Evolutionary conservation across 2,329 filamentous ascomycete species (phyloP), one percentile per base, ranked within the genome.

Genomic region (Byssothecium circinans): DNA sequence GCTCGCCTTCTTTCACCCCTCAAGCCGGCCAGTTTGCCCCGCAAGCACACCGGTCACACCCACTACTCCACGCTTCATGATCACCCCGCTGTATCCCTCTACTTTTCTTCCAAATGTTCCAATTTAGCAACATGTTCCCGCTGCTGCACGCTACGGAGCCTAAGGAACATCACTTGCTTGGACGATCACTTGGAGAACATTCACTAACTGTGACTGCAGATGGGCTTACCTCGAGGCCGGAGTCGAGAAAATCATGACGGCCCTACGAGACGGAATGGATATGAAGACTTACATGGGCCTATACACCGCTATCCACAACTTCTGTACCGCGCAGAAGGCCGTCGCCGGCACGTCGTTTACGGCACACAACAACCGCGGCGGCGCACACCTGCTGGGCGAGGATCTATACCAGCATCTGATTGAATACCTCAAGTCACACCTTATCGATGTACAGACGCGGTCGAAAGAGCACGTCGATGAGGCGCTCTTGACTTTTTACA

Each of bases 221-320:
- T 99, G 94, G 94, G 78, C 80, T 49, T 97, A 95, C 72, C 80
- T 99, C 43, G 87, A 96, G 72, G 80, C 81, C 52, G 91, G 92
- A 56, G 91, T 99, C 59, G 85, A 90, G 57, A 89, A 87, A 69
- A 95, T 99, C 67, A 97, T 99, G 92, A 83, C 84, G 60, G 88
- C 95, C 66, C 80, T 97, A 22, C 88, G 92, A 64, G 87, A 90
- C 57, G 94, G 94, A 52, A 88, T 99, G 74, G 91, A 96, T 66
- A 91, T 97, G 85, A 84, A 87, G 62, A 92, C 89, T 79, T 97
- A 97, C 75, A 96, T 97, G 92, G 90, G 89, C 47, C 85, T 96
- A 51, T 97, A 97, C 75, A 96, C 92, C 43, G 91, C 91, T 52
- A 94, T 99, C 41, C 94, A 99, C 76, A 96, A 99, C 77, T 99